Base-by-base conservation (phyloP, 495 filamentous ascomycete genomes). In the Aspergillus nanangensis region DNA sequence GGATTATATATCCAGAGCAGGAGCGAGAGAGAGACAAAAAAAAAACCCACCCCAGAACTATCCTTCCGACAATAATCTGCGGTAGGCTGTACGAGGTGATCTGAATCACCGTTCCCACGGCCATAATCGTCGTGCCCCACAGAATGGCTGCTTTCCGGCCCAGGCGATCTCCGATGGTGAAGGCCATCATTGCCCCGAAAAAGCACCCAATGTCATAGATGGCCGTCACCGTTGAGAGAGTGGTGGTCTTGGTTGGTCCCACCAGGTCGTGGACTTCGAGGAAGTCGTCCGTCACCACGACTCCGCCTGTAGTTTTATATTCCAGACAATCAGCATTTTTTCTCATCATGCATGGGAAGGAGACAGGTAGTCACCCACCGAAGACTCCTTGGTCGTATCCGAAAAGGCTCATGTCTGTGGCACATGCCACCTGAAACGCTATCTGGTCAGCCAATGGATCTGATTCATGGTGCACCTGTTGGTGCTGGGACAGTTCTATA, bases 121-220 rank as follows among this genome's bases (percentile, higher is more conserved):
- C 67, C 79, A 84, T 82, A 29, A 83, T 75, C 0, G 64, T 66
- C 0, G 79, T 77, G 9, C 77, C 78, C 7, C 74, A 45, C 3
- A 81, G 39, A 31, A 84, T 72, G 0, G 72, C 60, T 39, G 75
- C 81, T 64, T 78, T 78, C 5, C 80, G 59, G 2, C 80, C 80
- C 1, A 82, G 61, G 8, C 50, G 51, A 42, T 82, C 80, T 18
- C 81, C 80, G 27, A 81, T 57, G n/a, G 63, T 70, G 36, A 79
- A 71, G 11, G 77, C 74, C 2, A 57, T 54, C 14, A 79, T 54
- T 15, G 78, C 76, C 5, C 80, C 79, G 23, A 81, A 53, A 55
- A 82, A 79, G 53, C 76, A 81, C 8, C 77, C 78, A 24, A 82
- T 64, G 41, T 80, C 76, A 60, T 82, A 83, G 21, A 83, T 68